Evolutionary conservation across 1,284 basidiomycete genomes (phyloP), one percentile per base, ranked within the genome.

Genomic region (Heterobasidion irregulare): DNA sequence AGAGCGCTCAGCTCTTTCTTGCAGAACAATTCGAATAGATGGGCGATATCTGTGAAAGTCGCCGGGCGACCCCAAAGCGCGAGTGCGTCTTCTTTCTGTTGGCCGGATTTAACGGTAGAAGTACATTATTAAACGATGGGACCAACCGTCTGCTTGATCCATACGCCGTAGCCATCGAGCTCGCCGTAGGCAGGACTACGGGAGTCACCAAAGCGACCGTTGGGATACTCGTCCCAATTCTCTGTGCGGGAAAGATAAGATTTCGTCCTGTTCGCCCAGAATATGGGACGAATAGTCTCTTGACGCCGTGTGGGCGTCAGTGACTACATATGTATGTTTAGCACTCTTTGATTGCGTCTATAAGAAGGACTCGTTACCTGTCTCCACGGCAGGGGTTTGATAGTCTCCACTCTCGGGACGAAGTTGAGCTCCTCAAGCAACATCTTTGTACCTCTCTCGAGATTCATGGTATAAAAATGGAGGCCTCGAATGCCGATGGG

Each of bases 191-290:
- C 97, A 19, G 96, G 96, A 78, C 89, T 92, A 58, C 96, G 83
- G 12, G 95, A 89, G 71, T 99, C 96, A 64, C 96, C 97, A 67
- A 97, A 99, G 60, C 96, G 90, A 61, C 96, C 97, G 70, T 99
- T 99, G 49, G 96, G 96, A 70, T 96, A 99, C 72, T 99, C 97
- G 70, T 99, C 96, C 96, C 96, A 99, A 66, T 94, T 91, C 68
- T 93, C 91, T 19, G 93, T 96, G 53, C 94, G 86, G 13, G 91
- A 91, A 46, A 96, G 76, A 69, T 96, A 96, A 3, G 92, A 96
- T 66, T 92, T 88, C 48, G 92, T 82, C 47, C 94, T 80, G 73
- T 98, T 96, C 18, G 93, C 92, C 93, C 92, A 94, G 75, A 94
- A 97, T 66, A 98, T 97, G 3, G 94, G 94, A 49, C 94, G 86